Percentiles rank a stretch among this genome's conserved stretches.
Conservation (phyloP, 345 rosid species). For the Arabidopsis thaliana region TAIR10.1 NC_003070.9:20121501-20122000, state of each 20-base stretch:
- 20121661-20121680: too few relatives aligned
- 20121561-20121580: not conserved
- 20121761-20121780: not conserved
- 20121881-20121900: slow-evolving; percentile 27
- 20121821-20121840: not conserved
- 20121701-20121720: too few relatives aligned
- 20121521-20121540: not conserved
- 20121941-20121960: slow-evolving; percentile 23
- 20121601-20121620: not conserved
- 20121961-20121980: slow-evolving; percentile 4
- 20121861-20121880: not conserved
- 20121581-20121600: not conserved
- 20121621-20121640: too few relatives aligned
- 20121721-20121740: not conserved
- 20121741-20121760: not conserved
- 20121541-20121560: not conserved
- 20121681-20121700: too few relatives aligned
- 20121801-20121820: not conserved
- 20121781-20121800: not conserved
- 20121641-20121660: too few relatives aligned
- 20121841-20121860: not conserved
- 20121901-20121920: slow-evolving; percentile 15
- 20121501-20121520: not conserved
- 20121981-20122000: not conserved
- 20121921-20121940: slow-evolving; percentile 15